These are phyloP conservation scores for Xylaria bambusicola DNA, from an alignment of 495 filamentous ascomycete genomes.

Conservation along the genomic window DNA sequence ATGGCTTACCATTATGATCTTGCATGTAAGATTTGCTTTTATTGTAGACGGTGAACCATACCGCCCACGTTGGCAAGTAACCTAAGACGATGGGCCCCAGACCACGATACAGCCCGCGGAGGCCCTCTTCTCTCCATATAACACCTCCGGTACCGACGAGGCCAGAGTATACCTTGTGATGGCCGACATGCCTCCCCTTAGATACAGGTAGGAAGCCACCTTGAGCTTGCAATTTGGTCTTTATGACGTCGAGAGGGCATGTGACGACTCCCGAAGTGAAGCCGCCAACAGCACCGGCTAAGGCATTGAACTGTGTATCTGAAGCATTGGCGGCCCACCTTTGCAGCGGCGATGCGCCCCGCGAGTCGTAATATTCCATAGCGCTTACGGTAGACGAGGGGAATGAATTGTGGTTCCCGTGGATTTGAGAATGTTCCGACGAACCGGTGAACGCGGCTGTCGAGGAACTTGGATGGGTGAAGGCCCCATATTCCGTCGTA, in stretches of 20 bases:
- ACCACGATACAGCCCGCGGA: slow-evolving; percentile 90
- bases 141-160: slow-evolving; percentile 80
- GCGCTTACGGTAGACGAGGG: slow-evolving; percentile 24
- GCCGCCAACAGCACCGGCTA: slow-evolving; percentile 85
- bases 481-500: slow-evolving; percentile 46
- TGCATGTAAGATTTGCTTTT: slow-evolving; percentile 73
- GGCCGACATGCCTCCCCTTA: slow-evolving; percentile 46
- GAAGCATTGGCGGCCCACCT: slow-evolving; percentile 51
- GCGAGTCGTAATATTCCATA: slow-evolving; percentile 37
- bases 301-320: slow-evolving; percentile 57
- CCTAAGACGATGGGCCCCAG: slow-evolving; percentile 91
- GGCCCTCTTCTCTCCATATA: slow-evolving; percentile 85
- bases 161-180: slow-evolving; percentile 72
- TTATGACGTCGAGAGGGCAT: slow-evolving; percentile 97
- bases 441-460: slow-evolving; percentile 29
- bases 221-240: slow-evolving; percentile 96
- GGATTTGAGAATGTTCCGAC: slow-evolving; percentile 23
- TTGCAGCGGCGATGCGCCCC: slow-evolving; percentile 58
- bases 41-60: slow-evolving; percentile 96
- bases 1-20: slow-evolving; percentile 62
- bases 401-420: slow-evolving; percentile 19
- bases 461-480: slow-evolving; percentile 29
- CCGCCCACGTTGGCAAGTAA: slow-evolving; percentile 96
- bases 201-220: slow-evolving; percentile 64
- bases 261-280: slow-evolving; percentile 92